Conservation (phyloP, 192 early-diverging fungal species). For the Funneliformis geosporum region DNA sequence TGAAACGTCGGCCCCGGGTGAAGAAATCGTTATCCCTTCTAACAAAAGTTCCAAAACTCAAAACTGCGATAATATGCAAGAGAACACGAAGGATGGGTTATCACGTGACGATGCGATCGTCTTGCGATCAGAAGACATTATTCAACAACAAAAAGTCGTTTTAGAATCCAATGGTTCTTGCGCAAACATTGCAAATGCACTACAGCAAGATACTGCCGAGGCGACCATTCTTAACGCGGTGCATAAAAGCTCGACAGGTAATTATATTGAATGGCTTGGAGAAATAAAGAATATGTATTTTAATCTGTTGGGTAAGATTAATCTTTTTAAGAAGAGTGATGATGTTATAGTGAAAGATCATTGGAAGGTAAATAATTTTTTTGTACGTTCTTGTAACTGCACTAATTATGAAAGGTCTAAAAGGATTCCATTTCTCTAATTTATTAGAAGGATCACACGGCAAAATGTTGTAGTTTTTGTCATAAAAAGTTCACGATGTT, state of each 20-base stretch:
- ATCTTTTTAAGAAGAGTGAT: neutral
- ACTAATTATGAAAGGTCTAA: neutral
- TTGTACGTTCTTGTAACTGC: neutral
- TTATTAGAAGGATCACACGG: neutral
- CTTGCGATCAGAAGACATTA: neutral
- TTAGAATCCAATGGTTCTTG: neutral
- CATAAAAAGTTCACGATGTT: neutral
- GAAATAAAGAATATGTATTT: neutral
- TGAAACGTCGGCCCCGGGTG: neutral
- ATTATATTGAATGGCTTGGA: neutral
- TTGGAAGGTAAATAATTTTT: neutral
- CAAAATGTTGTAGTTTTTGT: neutral
- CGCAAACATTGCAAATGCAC: too few species aligned
- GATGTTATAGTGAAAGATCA: neutral
- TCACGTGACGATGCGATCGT: neutral
- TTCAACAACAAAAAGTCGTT: neutral
- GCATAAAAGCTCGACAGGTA: neutral
- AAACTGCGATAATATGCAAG: neutral
- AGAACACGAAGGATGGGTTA: neutral
- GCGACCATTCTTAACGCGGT: neutral
- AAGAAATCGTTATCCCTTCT: neutral
- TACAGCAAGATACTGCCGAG: neutral
- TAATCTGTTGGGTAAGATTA: neutral
- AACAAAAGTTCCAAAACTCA: neutral
- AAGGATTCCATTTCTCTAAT: neutral